A percentile compares a stretch with the other conserved stretches of the same genome.
Conservation (phyloP, 768 basidiomycete species). For the Mycena floridula region DNA sequence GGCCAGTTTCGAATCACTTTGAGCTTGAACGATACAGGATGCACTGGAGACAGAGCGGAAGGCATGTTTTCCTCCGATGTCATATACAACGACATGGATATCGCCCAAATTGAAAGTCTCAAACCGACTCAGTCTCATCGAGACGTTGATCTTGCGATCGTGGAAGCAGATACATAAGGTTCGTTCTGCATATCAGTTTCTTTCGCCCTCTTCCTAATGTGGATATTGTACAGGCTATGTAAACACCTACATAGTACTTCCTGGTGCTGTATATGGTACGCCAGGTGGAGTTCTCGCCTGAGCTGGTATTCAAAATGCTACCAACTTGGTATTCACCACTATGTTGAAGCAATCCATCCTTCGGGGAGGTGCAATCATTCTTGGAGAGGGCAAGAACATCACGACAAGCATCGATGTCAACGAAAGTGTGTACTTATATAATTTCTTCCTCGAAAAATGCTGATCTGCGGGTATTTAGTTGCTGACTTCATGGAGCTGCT, state of each 20-base stretch:
- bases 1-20: neutral
- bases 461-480: no score
- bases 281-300: slow-evolving; percentile 12
- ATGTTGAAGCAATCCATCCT: slow-evolving; percentile 11
- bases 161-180: slow-evolving; percentile 46
- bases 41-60: slow-evolving; percentile 37
- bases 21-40: slow-evolving; percentile 19
- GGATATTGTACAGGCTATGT: slow-evolving; percentile 29
- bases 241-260: slow-evolving; percentile 44
- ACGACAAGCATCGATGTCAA: slow-evolving; percentile 19
- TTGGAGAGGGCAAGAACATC: slow-evolving; percentile 19
- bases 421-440: no score
- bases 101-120: slow-evolving; percentile 39
- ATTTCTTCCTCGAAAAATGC: no score
- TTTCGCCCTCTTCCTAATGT: neutral
- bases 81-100: slow-evolving; percentile 45
- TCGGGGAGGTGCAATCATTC: slow-evolving; percentile 13
- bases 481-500: slow-evolving; percentile 11
- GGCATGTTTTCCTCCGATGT: slow-evolving; percentile 30
- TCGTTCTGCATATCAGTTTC: neutral
- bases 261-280: slow-evolving; percentile 26
- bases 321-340: slow-evolving; percentile 17
- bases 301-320: no score
- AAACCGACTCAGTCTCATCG: slow-evolving; percentile 41
- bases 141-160: slow-evolving; percentile 39